Evolutionary conservation across 2,329 filamentous ascomycete genomes (phyloP).

Genomic region (Zarea fungicola): DNA sequence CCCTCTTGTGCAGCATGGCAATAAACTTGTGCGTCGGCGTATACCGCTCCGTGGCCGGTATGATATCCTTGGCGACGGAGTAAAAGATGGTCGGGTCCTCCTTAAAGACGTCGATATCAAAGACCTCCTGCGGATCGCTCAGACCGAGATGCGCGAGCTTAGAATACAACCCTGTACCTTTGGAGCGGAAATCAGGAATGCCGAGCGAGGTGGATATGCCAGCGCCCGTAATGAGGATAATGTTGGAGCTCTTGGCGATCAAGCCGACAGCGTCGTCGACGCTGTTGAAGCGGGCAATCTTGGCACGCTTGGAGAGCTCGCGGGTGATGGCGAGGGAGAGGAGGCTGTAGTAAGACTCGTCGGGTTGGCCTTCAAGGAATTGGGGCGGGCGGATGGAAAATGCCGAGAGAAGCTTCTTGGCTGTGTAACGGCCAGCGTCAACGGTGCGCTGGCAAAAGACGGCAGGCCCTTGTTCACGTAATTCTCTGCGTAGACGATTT

Average conservation of each 20-base stretch:
- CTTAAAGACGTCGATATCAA: slow-evolving; percentile 82
- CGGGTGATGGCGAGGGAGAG: slow-evolving; percentile 73
- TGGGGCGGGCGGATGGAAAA: slow-evolving; percentile 72
- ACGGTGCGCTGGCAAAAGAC: slow-evolving; percentile 72
- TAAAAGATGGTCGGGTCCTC: slow-evolving; percentile 89
- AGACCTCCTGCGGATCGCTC: slow-evolving; percentile 88
- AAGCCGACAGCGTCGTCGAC: slow-evolving; percentile 81
- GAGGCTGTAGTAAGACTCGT: slow-evolving; percentile 69
- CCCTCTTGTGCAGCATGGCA: slow-evolving; percentile 76
- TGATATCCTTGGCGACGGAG: slow-evolving; percentile 81
- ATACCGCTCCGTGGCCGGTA: slow-evolving; percentile 73
- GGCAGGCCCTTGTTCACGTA: slow-evolving; percentile 71
- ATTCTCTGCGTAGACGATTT: slow-evolving; percentile 59
- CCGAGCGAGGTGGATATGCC: slow-evolving; percentile 95
- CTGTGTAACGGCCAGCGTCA: slow-evolving; percentile 62
- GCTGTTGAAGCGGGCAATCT: slow-evolving; percentile 74
- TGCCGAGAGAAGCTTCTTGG: slow-evolving; percentile 78
- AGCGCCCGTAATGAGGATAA: slow-evolving; percentile 90
- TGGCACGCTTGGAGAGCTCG: slow-evolving; percentile 75
- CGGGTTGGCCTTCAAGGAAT: slow-evolving; percentile 62
- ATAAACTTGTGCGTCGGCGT: slow-evolving; percentile 96
- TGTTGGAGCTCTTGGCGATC: slow-evolving; percentile 69
- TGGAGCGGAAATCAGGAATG: slow-evolving; percentile 94
- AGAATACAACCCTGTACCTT: slow-evolving; percentile 86
- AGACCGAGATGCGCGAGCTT: slow-evolving; percentile 73